A percentile compares a stretch with the other conserved stretches of the same genome.
phyloP scores from a whole-genome alignment of 2,329 filamentous ascomycete genomes.

The Fusarium torulosum region DNA sequence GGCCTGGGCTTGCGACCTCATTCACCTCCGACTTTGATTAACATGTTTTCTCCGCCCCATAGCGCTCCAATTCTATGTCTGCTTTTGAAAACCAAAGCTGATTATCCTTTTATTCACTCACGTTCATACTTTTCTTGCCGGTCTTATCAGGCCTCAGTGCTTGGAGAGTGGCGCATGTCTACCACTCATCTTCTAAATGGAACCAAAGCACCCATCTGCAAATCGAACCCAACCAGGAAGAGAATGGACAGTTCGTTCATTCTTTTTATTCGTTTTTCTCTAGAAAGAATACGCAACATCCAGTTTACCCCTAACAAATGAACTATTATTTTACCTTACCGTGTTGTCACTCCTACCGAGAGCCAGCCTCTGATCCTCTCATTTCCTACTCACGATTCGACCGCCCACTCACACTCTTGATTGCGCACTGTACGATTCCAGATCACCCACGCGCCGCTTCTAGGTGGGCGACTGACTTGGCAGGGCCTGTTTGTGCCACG shows the following conservation, averaged over 20 bases:
- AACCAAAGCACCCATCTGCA: slow-evolving; percentile 9
- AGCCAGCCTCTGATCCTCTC: slow-evolving; percentile 28
- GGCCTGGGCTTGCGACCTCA: slow-evolving; percentile 37
- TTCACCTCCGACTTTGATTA: slow-evolving; percentile 34
- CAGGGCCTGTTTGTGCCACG: slow-evolving; percentile 43
- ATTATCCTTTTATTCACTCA: neutral
- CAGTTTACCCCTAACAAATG: neutral
- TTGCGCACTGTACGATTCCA: slow-evolving; percentile 45
- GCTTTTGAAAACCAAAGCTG: slow-evolving; percentile 4
- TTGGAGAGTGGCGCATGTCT: slow-evolving; percentile 19
- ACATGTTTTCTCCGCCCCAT: slow-evolving; percentile 35
- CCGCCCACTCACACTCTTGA: slow-evolving; percentile 34
- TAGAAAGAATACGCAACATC: neutral
- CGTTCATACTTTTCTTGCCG: neutral
- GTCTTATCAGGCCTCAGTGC: slow-evolving; percentile 7
- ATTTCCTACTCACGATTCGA: slow-evolving; percentile 42
- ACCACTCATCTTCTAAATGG: slow-evolving; percentile 23
- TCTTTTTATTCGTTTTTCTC: neutral
- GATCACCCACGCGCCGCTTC: slow-evolving; percentile 42
- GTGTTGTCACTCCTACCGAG: slow-evolving; percentile 1
- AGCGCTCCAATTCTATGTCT: slow-evolving; percentile 19
- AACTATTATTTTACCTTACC: neutral
- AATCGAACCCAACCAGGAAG: neutral
- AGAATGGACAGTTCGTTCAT: neutral
- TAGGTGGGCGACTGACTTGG: slow-evolving; percentile 42